Evolutionary conservation across 306 rosid genomes (phyloP), one percentile per base, ranked within the genome.

Genomic region (Fragaria nilgerrensis): DNA sequence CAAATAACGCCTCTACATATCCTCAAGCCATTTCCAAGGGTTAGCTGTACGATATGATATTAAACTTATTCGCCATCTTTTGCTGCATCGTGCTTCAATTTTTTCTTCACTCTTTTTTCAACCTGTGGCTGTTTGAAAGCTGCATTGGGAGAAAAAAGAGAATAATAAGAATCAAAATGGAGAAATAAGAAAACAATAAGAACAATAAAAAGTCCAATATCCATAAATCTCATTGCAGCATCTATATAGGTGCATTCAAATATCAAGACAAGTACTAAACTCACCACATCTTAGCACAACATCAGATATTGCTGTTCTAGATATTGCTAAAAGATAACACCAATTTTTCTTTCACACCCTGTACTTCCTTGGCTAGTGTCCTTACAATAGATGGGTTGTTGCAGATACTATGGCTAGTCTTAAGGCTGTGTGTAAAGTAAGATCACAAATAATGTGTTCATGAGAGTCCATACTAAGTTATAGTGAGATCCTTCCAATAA

Each of bases 51-150:
- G 11, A 78, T 9, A 70, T 74, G 75, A 79, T 73, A 65, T 53
- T 47, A 15, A 53, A 61, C 25, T 48, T 29, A 52, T 49, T 52
- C 43, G 65, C 70, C 85, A 82, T 79, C 87, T 47, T 68, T 44
- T 44, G 72, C 70, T 63, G 65, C 78, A 69, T 84, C 85, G 32
- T 70, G 78, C 74, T 50, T 56, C 48, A 43, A 7, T 43, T 32
- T 86, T 67, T 82, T 67, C 22, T 78, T 22, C 15, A 52, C 75
- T 50, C 45, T 72, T 44, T 78, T 81, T 61, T 77, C 88, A 67
- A 75, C 66, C 72, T 64, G 76, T 34, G 70, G 76, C 55, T 48
- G 74, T 81, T 55, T 86, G 56, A 79, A 83, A 44, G 91, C 84
- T 76, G 78, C 65, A 75, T 55, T 65, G 20, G 67, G 63, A 72